Evolutionary conservation across 2,329 filamentous ascomycete genomes (phyloP).

Genomic region (Lecanoromycetidae sp.): DNA sequence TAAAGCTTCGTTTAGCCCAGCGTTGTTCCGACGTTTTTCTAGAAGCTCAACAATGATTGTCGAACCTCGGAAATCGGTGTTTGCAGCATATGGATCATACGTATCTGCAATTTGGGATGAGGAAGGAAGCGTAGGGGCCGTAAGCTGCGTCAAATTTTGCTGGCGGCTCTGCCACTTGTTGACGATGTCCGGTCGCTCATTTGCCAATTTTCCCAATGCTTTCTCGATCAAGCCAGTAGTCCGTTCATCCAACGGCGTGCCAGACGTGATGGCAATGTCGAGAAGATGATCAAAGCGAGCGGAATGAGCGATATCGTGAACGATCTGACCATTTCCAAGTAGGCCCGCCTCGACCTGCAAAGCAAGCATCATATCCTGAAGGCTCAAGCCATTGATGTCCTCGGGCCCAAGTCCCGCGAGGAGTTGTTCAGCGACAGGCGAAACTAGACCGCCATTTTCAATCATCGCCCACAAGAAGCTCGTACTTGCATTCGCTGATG

Average conservation of each 20-base stretch:
- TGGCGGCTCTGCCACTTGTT: slow-evolving; percentile 48
- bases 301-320: slow-evolving; percentile 43
- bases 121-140: slow-evolving; percentile 35
- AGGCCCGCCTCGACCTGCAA: slow-evolving; percentile 47
- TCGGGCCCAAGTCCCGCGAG: slow-evolving; percentile 49
- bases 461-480: slow-evolving; percentile 52
- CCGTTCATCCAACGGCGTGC: slow-evolving; percentile 42
- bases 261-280: slow-evolving; percentile 43
- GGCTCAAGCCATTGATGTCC: slow-evolving; percentile 43
- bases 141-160: slow-evolving; percentile 28
- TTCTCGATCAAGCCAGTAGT: slow-evolving; percentile 48
- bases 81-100: slow-evolving; percentile 81
- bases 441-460: slow-evolving; percentile 51
- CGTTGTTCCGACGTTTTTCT: slow-evolving; percentile 63
- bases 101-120: slow-evolving; percentile 61
- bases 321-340: slow-evolving; percentile 26
- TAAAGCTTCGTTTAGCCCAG: slow-evolving; percentile 68
- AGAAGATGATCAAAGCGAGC: slow-evolving; percentile 51
- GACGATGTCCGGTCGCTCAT: slow-evolving; percentile 34
- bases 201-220: slow-evolving; percentile 42
- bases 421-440: slow-evolving; percentile 47
- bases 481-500: slow-evolving; percentile 44
- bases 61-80: slow-evolving; percentile 87
- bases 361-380: slow-evolving; percentile 43
- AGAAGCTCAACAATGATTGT: slow-evolving; percentile 80